Base-by-base conservation (phyloP, 169 alveolate species). In the Cytauxzoon felis region DNA sequence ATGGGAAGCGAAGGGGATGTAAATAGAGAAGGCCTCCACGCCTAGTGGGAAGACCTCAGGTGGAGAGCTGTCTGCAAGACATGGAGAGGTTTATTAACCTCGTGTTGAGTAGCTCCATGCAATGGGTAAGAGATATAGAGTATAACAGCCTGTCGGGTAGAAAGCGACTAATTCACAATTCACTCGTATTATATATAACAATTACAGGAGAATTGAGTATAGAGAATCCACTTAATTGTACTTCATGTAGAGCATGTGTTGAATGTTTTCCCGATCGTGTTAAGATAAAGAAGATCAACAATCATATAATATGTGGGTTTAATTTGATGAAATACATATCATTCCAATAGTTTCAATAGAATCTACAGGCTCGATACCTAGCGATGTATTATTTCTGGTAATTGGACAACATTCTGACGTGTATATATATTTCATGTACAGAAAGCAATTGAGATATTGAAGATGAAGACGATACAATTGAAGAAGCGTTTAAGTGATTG, bases 231-330 rank as follows among this genome's bases (percentile, higher is more conserved):
- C 89, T 96, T 62, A 88, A 90, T 43, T 97, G 99, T 63, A 95
- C 99, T 9, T 87, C 97, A 30, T 97, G 99, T 81, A 93, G 99
- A 70, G 98, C 95, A 60, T 97, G 99, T 61, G 87, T 96, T 30
- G 98, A 97, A 80, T 88, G 92, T 45, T 92, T 87, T 57, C 96
- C 96, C 13, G 51, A 68, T 23, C 42, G 71, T 26, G 66, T 92
- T 3, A 69, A 87, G 38, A 78, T 92, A 18, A 72, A 76, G 6
- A 92, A 92, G 71, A 82, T 84, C 47, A 88, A 73, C 52, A 88
- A 90, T 70, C 94, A 92, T 65, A 87, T 92, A 56, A 90, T 92
- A 29, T 92, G 90, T 79, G 60, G 34, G 2, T 63, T 33, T 8
- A 7, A 4, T 7, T 5, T 26, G 19, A 43, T 5, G 19, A 43